Conservation (phyloP, 2,329 filamentous ascomycete genomes). For the Alternaria arborescens region DNA sequence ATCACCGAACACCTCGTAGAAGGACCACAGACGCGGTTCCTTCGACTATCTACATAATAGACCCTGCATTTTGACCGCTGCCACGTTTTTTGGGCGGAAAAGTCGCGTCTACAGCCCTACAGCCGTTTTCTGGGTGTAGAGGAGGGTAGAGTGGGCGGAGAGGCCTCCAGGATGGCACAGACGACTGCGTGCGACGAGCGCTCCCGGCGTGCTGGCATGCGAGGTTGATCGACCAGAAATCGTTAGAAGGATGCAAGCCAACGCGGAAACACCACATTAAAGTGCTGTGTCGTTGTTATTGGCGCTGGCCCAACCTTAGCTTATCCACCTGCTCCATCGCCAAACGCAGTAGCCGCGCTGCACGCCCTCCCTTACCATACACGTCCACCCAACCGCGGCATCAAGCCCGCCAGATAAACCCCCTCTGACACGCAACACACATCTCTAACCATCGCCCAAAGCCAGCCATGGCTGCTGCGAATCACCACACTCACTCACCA, state of each 20-base stretch:
- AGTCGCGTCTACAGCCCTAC: slow-evolving; percentile 43
- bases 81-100: slow-evolving; percentile 46
- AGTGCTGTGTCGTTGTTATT: slow-evolving; percentile 1
- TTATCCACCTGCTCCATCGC: slow-evolving; percentile 24
- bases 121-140: slow-evolving; percentile 29
- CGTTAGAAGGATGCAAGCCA: slow-evolving; percentile 32
- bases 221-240: slow-evolving; percentile 33
- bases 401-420: background rate
- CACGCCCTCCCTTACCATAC: background rate
- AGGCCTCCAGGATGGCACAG: slow-evolving; percentile 29
- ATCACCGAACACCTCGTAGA: slow-evolving; percentile 27
- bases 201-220: slow-evolving; percentile 35
- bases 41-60: slow-evolving; percentile 31
- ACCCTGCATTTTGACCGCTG: slow-evolving; percentile 38
- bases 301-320: slow-evolving; percentile 4
- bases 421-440: background rate
- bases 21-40: slow-evolving; percentile 38
- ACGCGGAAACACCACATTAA: slow-evolving; percentile 32
- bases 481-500: slow-evolving; percentile 1
- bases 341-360: slow-evolving; percentile 35
- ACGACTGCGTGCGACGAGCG: slow-evolving; percentile 23
- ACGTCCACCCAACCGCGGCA: background rate
- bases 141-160: slow-evolving; percentile 32
- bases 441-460: background rate
- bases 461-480: background rate